Percentiles rank a stretch among this genome's conserved stretches.
phyloP scores from a whole-genome alignment of 2,329 filamentous ascomycete genomes.

The Apiospora koreana region DNA sequence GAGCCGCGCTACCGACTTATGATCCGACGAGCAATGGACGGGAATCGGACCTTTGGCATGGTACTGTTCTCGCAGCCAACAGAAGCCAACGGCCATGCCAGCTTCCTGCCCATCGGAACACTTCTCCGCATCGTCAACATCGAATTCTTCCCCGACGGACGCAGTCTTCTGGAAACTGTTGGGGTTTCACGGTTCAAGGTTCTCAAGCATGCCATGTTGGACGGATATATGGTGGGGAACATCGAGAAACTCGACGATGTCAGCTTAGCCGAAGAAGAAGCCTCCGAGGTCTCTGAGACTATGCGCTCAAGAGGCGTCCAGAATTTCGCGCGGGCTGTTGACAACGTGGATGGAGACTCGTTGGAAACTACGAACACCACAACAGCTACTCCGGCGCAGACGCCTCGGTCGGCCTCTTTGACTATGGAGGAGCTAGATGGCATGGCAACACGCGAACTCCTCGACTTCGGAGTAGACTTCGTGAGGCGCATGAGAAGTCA shows the following conservation, averaged over 20 bases:
- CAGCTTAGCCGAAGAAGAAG: conserved; percentile 78
- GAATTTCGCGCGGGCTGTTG: conserved; percentile 25
- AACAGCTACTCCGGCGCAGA: conserved; percentile 14
- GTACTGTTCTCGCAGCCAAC: conserved; percentile 65
- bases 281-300: conserved; percentile 70
- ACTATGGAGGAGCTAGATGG: conserved; percentile 42
- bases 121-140: conserved; percentile 74
- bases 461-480: conserved; percentile 67
- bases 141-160: conserved; percentile 75
- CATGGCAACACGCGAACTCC: conserved; percentile 71
- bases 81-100: conserved; percentile 24
- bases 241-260: conserved; percentile 80
- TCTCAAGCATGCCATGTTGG: conserved; percentile 61
- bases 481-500: conserved; percentile 67
- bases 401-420: conserved; percentile 18
- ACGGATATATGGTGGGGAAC: conserved; percentile 78
- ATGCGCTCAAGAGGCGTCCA: conserved; percentile 26
- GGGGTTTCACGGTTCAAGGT: conserved; percentile 79
- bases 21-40: conserved; percentile 76
- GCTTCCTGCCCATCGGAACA: conserved; percentile 76
- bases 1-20: conserved; percentile 91
- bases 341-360: neutral
- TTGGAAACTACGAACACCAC: neutral
- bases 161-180: conserved; percentile 77
- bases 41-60: conserved; percentile 81